These are phyloP conservation scores for Knoxia roxburghii DNA, from an alignment of 257 asterid genomes.

Conservation along the genomic window DNA sequence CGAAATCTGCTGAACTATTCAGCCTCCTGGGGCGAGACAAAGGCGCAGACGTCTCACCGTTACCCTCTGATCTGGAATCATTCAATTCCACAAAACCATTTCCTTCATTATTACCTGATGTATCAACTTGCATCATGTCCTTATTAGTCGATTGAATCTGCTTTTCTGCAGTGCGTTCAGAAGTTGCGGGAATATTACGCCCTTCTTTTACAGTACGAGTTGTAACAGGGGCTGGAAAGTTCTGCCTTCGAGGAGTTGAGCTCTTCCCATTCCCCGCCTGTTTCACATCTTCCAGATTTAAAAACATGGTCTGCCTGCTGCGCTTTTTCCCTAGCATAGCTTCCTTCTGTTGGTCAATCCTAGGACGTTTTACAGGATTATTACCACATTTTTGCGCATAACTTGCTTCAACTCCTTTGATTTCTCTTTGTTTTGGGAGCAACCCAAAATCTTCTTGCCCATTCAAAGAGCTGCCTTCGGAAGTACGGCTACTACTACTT, in stretches of 20 bases:
- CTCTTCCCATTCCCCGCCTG: constrained; percentile 72
- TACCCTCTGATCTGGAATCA: constrained; percentile 61
- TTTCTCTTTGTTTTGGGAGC: constrained; percentile 63
- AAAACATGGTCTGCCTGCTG: constrained; percentile 91
- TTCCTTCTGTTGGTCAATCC: constrained; percentile 87
- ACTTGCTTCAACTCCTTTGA: constrained; percentile 72
- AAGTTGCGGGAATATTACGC: constrained; percentile 33
- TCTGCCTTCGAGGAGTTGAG: constrained; percentile 83
- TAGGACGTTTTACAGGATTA: constrained; percentile 77
- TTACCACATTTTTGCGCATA: constrained; percentile 61
- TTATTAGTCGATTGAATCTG: constrained; percentile 46
- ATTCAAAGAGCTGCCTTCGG: constrained; percentile 34
- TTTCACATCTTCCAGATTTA: constrained; percentile 86
- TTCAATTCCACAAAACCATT: constrained; percentile 47
- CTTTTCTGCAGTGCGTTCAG: constrained; percentile 64
- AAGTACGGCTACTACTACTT: constrained; percentile 26
- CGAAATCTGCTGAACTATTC: constrained; percentile 53
- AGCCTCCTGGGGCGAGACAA: constrained; percentile 52
- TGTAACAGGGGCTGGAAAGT: constrained; percentile 66
- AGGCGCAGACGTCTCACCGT: constrained; percentile 56
- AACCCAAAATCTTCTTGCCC: constrained; percentile 59
- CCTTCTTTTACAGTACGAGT: constrained; percentile 67
- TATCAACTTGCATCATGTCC: constrained; percentile 54
- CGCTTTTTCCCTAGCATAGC: constrained; percentile 94
- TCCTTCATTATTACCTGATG: constrained; percentile 46